Percentiles rank a stretch among this genome's conserved stretches.
These are phyloP conservation scores for Botrytis medusae DNA, from an alignment of 2,329 filamentous ascomycete genomes.

Conservation along the genomic window DNA sequence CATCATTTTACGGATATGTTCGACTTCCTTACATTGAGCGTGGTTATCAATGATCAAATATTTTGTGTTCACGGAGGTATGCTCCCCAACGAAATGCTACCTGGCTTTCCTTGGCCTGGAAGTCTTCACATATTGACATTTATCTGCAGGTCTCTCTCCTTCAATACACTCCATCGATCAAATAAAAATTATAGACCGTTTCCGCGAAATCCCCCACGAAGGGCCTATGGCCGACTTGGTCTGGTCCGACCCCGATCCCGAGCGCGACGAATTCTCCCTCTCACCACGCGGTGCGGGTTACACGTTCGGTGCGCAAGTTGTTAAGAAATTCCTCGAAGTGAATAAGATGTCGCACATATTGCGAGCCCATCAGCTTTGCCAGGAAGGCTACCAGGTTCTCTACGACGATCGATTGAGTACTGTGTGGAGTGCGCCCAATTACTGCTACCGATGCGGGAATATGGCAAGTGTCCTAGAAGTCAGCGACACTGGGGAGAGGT, in stretches of 20 bases:
- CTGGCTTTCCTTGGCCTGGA: constrained; percentile 24
- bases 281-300: constrained; percentile 93
- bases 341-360: constrained; percentile 98
- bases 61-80: constrained; percentile 94
- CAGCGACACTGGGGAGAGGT: constrained; percentile 85
- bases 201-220: constrained; percentile 97
- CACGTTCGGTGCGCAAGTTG: constrained; percentile 95
- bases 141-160: constrained; percentile 67
- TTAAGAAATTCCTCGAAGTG: constrained; percentile 96
- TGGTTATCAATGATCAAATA: constrained; percentile 98
- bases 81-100: constrained; percentile 30
- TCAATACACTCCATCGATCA: constrained; percentile 98
- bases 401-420: constrained; percentile 94
- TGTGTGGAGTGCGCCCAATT: constrained; percentile 93
- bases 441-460: constrained; percentile 87
- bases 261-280: constrained; percentile 93
- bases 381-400: constrained; percentile 95
- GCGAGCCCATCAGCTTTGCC: constrained; percentile 95
- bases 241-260: constrained; percentile 97
- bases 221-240: constrained; percentile 99
- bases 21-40: constrained; percentile 93
- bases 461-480: constrained; percentile 97
- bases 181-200: constrained; percentile 99
- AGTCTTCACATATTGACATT: constrained; percentile 17
- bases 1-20: constrained; percentile 99